phyloP scores from a whole-genome alignment of 2,329 filamentous ascomycete genomes.

The Metarhizium brunneum region DNA sequence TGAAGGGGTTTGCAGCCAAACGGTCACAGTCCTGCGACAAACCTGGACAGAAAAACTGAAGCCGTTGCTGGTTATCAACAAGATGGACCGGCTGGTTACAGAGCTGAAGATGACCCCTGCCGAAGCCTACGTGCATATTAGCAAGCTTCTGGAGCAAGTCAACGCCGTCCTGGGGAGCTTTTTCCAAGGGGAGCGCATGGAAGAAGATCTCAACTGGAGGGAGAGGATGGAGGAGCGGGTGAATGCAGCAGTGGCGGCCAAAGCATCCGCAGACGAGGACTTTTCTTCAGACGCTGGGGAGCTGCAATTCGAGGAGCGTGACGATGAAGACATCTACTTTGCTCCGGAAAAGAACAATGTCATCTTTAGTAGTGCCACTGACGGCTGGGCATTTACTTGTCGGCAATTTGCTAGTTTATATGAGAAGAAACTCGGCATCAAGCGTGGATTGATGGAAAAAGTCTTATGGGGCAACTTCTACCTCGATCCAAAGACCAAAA shows the following conservation, averaged over 20 bases:
- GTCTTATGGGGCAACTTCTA: constrained; percentile 97
- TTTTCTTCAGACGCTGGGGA: constrained; percentile 47
- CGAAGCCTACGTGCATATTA: constrained; percentile 85
- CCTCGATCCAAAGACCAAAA: constrained; percentile 92
- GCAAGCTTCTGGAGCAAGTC: constrained; percentile 85
- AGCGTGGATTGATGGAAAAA: constrained; percentile 77
- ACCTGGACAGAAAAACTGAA: constrained; percentile 94
- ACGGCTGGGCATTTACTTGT: constrained; percentile 98
- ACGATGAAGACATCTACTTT: constrained; percentile 97
- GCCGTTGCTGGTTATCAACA: constrained; percentile 92
- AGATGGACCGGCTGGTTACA: constrained; percentile 90
- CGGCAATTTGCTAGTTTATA: constrained; percentile 89
- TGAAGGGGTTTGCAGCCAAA: constrained; percentile 96
- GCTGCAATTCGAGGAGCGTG: constrained; percentile 73
- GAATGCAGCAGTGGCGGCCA: constrained; percentile 58
- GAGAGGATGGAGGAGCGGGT: constrained; percentile 84
- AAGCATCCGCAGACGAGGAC: constrained; percentile 41
- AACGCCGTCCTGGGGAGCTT: constrained; percentile 97
- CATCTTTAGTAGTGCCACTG: constrained; percentile 94
- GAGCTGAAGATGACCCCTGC: constrained; percentile 87
- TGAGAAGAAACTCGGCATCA: constrained; percentile 95
- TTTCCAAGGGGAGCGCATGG: constrained; percentile 96
- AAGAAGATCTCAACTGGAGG: constrained; percentile 93
- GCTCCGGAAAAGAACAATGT: constrained; percentile 98
- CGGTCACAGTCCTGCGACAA: constrained; percentile 89